phyloP scores from a whole-genome alignment of 2,329 filamentous ascomycete genomes.

The Sclerotinia glacialis region DNA sequence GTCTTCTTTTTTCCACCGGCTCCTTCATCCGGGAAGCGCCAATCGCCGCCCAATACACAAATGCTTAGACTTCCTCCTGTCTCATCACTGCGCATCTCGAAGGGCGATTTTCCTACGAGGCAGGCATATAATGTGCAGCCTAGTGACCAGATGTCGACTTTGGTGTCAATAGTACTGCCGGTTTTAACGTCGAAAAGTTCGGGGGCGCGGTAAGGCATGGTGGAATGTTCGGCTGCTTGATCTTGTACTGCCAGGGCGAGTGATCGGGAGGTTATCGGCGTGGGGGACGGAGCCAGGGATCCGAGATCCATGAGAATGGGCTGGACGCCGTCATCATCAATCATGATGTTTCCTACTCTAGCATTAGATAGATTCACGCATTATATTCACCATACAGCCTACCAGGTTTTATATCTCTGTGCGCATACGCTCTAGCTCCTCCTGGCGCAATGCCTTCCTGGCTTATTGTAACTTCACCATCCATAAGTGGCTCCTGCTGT shows the following conservation, averaged over 20 bases:
- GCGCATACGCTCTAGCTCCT: conserved; percentile 77
- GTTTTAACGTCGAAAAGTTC: conserved; percentile 98
- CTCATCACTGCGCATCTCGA: conserved; percentile 93
- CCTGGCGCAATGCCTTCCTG: conserved; percentile 68
- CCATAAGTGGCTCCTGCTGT: conserved; percentile 81
- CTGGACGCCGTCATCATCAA: conserved; percentile 80
- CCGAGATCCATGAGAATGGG: conserved; percentile 98
- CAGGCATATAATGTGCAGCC: conserved; percentile 98
- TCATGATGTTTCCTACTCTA: conserved; percentile 85
- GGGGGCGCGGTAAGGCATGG: conserved; percentile 96
- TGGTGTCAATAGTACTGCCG: conserved; percentile 85
- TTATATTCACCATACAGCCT: conserved; percentile 36
- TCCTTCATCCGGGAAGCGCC: conserved; percentile 91
- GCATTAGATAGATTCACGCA: conserved; percentile 22
- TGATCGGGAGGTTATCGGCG: conserved; percentile 84
- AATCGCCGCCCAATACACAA: conserved; percentile 90
- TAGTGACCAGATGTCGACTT: conserved; percentile 96
- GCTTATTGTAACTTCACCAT: conserved; percentile 66
- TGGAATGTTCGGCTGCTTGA: conserved; percentile 90
- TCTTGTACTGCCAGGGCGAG: conserved; percentile 91
- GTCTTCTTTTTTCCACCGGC: conserved; percentile 49
- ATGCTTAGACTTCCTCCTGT: conserved; percentile 91
- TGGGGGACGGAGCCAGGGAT: conserved; percentile 82
- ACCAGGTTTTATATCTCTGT: conserved; percentile 97
- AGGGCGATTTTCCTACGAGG: conserved; percentile 92